Evolutionary conservation across 495 filamentous ascomycete genomes (phyloP).

Genomic region (Oleoguttula mirabilis): DNA sequence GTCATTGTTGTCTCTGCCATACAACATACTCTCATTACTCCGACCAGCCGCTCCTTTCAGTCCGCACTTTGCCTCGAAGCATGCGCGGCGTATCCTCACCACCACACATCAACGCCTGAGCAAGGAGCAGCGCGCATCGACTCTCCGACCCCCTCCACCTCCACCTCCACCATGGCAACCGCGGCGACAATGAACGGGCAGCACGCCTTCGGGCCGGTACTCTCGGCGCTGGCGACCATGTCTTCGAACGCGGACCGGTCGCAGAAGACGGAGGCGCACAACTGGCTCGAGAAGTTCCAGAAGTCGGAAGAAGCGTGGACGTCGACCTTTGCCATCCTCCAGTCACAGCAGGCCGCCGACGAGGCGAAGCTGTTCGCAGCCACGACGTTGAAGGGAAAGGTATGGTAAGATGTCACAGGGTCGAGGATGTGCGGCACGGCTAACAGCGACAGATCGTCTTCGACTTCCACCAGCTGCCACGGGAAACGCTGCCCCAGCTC

Average conservation of each 20-base stretch:
- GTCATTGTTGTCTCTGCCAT: too few relatives aligned
- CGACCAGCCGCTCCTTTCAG: too few relatives aligned
- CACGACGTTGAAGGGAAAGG: slow-evolving; percentile 95
- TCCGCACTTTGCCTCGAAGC: too few relatives aligned
- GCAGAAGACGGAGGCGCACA: slow-evolving; percentile 79
- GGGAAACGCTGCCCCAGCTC: slow-evolving; percentile 57
- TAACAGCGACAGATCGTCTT: slow-evolving; percentile 74
- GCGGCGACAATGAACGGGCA: slow-evolving; percentile 18
- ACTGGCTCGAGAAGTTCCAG: slow-evolving; percentile 90
- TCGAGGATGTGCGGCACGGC: too few relatives aligned
- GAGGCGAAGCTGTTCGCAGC: slow-evolving; percentile 92
- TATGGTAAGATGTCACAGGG: slow-evolving; percentile 38
- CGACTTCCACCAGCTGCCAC: slow-evolving; percentile 74
- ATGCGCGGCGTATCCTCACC: too few relatives aligned
- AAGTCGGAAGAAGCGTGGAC: slow-evolving; percentile 96
- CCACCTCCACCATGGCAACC: slow-evolving; percentile 16
- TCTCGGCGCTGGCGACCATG: slow-evolving; percentile 83
- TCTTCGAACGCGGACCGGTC: slow-evolving; percentile 63
- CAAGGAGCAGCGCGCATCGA: too few relatives aligned
- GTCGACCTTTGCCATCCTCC: slow-evolving; percentile 70
- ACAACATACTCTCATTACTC: too few relatives aligned
- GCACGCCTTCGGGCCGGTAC: slow-evolving; percentile 63
- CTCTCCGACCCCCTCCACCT: too few relatives aligned
- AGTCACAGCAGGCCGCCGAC: slow-evolving; percentile 55
- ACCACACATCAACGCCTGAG: too few relatives aligned